Conservation (phyloP, 345 rosid genomes). For the Hibiscus tridactylites region DNA sequence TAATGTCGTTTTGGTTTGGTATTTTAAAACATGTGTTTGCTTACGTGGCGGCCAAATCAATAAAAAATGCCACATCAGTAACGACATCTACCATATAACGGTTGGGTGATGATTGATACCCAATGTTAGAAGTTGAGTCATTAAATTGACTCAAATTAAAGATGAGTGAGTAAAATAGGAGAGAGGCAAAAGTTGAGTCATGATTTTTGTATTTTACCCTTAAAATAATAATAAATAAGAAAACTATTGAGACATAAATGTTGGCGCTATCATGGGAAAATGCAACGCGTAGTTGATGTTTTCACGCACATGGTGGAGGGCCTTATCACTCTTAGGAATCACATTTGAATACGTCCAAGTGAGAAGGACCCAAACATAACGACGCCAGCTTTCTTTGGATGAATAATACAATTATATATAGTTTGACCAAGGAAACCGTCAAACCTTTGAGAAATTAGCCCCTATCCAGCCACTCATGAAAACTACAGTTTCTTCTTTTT, state of each 20-base stretch:
- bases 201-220: too few relatives aligned
- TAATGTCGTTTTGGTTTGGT: too few relatives aligned
- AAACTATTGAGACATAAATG: not conserved
- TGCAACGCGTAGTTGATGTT: not conserved
- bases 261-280: not conserved
- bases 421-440: not conserved
- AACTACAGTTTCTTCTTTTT: not conserved
- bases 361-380: not conserved
- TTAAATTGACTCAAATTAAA: too few relatives aligned
- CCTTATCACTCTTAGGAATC: not conserved
- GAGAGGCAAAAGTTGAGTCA: too few relatives aligned
- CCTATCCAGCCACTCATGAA: not conserved
- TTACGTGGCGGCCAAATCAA: too few relatives aligned
- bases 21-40: too few relatives aligned
- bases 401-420: not conserved
- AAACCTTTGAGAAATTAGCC: not conserved
- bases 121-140: too few relatives aligned
- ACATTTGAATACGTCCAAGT: not conserved
- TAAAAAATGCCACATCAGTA: too few relatives aligned
- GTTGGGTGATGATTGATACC: too few relatives aligned
- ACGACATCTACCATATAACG: too few relatives aligned
- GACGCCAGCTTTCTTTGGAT: not conserved
- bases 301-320: conserved; percentile 4
- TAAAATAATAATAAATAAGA: not conserved
- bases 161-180: too few relatives aligned